Evolutionary conservation across 2,329 filamentous ascomycete genomes (phyloP), one percentile per base, ranked within the genome.

Genomic region (Pseudogymnoascus sp.): DNA sequence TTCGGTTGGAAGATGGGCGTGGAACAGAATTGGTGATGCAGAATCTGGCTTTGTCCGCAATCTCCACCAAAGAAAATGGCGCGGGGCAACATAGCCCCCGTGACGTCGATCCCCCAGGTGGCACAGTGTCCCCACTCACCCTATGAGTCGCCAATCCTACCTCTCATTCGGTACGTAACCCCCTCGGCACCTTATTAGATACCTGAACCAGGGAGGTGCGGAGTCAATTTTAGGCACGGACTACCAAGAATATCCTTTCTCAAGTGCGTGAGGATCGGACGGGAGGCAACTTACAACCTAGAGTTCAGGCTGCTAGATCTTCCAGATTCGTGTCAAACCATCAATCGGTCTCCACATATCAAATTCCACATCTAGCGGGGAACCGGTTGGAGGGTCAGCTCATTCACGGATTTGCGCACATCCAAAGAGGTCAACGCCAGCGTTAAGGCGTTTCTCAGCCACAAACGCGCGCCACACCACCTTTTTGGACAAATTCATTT

Each of bases 261-360:
- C 38, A 42, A 42, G 16, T 21, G 38, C 4, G 38, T 42, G 16
- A 42, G 38, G 38, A 42, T 42, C 4, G 16, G 38, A 42, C 38
- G 16, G 13, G 38, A 42, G 38, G 6, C 38, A 6, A 42, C 38
- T 42, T 42, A 42, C 21, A 56, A 56, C 50, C 13, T 56, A 56
- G 50, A 56, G 50, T 56, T 56, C 13, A 56, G 24, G 50, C 50
- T 56, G 50, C 24, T 29, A 56, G 50, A 56, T 31, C 50, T 56
- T 56, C 50, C 13, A 29, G 24, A 56, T 56, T 56, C 50, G 21
- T 56, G n/a, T 56, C 21, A 56, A 4, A n/a, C 47, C 47, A 29
- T 56, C 47, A 29, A 56, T 56, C 21, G 11, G 47, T 56, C 47
- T 29, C 24, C 5, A 56, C 21, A n/a, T n/a, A n/a, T n/a, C n/a